Percentiles rank a stretch among this genome's conserved stretches.
Conservation (phyloP, 1,284 basidiomycete species). For the Cryptococcus floricola region DNA sequence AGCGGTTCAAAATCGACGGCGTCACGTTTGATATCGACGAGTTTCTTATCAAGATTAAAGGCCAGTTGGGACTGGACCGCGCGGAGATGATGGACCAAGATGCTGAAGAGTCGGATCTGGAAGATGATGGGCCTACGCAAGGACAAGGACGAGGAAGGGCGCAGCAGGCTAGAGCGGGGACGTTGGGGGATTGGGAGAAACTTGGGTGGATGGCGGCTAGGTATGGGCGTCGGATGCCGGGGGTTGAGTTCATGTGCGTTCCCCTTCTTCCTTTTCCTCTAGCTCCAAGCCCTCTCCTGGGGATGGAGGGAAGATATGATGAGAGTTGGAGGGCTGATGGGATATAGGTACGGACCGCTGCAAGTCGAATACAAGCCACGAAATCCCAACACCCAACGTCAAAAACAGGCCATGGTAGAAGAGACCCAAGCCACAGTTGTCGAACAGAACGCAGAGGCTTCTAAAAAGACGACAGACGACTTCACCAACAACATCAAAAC, state of each 20-base stretch:
- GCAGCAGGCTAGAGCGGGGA: slow-evolving; percentile 10
- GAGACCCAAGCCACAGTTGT: slow-evolving; percentile 31
- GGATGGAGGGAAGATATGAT: not conserved
- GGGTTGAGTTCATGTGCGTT: slow-evolving; percentile 51
- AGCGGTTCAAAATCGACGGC: slow-evolving; percentile 44
- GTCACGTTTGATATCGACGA: slow-evolving; percentile 52
- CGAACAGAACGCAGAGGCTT: slow-evolving; percentile 6
- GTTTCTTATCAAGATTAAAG: slow-evolving; percentile 40
- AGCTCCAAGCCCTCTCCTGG: not conserved
- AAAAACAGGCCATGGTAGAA: slow-evolving; percentile 12
- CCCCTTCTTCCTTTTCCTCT: not conserved
- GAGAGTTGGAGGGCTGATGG: not conserved
- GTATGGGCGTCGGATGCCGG: slow-evolving; percentile 40
- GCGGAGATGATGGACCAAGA: slow-evolving; percentile 21
- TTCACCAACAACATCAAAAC: slow-evolving; percentile 7
- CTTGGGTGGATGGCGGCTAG: slow-evolving; percentile 49
- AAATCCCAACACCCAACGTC: slow-evolving; percentile 3
- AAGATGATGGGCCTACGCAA: slow-evolving; percentile 16
- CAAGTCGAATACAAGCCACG: slow-evolving; percentile 21
- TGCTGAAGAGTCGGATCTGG: slow-evolving; percentile 24
- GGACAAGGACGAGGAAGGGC: not conserved
- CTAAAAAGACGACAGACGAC: slow-evolving; percentile 21
- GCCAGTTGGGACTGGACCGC: slow-evolving; percentile 31
- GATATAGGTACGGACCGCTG: slow-evolving; percentile 38
- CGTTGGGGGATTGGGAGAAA: slow-evolving; percentile 43